phyloP scores from a whole-genome alignment of 768 basidiomycete species.

The Cubamyces lactineus region DNA sequence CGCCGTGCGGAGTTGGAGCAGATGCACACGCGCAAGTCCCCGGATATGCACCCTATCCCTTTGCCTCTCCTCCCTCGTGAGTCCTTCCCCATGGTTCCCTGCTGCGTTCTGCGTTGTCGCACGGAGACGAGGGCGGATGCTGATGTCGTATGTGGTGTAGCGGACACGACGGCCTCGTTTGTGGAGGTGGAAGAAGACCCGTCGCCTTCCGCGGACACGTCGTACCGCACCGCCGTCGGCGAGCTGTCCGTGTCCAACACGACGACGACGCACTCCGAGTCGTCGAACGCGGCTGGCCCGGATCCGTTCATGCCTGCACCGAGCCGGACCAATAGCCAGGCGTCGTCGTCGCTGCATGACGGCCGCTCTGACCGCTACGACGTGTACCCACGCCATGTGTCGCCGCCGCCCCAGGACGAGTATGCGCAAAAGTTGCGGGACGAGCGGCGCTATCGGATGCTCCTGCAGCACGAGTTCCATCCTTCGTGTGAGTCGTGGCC shows the following conservation, averaged over 20 bases:
- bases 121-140: background rate
- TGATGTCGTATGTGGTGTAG: constrained; percentile 1
- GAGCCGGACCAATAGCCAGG: constrained; percentile 20
- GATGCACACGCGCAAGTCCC: constrained; percentile 29
- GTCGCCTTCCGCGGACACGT: constrained; percentile 23
- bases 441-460: constrained; percentile 70
- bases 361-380: constrained; percentile 8
- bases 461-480: constrained; percentile 71
- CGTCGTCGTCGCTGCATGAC: constrained; percentile 19
- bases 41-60: constrained; percentile 32
- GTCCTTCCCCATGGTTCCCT: background rate
- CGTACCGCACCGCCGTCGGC: constrained; percentile 26
- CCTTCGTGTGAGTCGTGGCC: constrained; percentile 53
- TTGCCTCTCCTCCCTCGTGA: constrained; percentile 28
- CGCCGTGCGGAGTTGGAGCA: constrained; percentile 30
- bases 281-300: background rate
- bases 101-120: no score
- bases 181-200: constrained; percentile 25
- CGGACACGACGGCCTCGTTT: constrained; percentile 25
- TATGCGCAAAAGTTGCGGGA: constrained; percentile 42
- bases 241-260: constrained; percentile 16
- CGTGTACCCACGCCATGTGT: constrained; percentile 21
- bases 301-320: constrained; percentile 3
- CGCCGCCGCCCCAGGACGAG: constrained; percentile 26
- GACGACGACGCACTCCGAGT: constrained; percentile 8